A percentile compares a stretch with the other conserved stretches of the same genome.
Evolutionary conservation across 2,329 filamentous ascomycete species (phyloP).

Genomic region (Scopulariopsis brevicaulis): DNA sequence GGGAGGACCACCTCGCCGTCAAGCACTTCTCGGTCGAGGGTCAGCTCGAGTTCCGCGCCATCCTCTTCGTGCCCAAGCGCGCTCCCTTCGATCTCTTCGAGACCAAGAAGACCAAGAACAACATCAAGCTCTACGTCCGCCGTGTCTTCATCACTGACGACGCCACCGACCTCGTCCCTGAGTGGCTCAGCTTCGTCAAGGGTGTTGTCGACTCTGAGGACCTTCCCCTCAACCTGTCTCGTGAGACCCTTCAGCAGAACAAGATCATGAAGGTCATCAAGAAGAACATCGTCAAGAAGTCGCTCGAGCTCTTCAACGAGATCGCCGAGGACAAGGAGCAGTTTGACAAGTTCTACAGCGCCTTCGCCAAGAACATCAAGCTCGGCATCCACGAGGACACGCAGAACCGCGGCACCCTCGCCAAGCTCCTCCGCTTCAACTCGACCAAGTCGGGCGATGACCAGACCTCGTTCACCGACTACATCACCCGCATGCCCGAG

Average conservation of each 20-base stretch:
- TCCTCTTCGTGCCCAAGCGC: conserved; percentile 99
- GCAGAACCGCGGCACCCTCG: conserved; percentile 85
- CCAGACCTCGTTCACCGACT: conserved; percentile 88
- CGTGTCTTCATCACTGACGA: conserved; percentile 99
- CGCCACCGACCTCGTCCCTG: conserved; percentile 95
- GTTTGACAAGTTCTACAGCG: conserved; percentile 99
- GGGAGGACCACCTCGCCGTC: conserved; percentile 98
- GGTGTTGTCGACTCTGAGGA: conserved; percentile 99
- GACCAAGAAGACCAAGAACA: conserved; percentile 99
- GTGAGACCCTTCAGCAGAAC: conserved; percentile 99
- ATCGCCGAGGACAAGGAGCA: conserved; percentile 99
- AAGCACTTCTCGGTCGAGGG: conserved; percentile 99
- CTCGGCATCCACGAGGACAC: conserved; percentile 99
- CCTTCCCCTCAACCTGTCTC: conserved; percentile 96
- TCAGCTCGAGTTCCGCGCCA: conserved; percentile 99
- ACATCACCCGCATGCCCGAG: conserved; percentile 98
- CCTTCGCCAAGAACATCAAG: conserved; percentile 99
- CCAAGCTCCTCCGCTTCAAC: conserved; percentile 98
- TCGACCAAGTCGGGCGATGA: conserved; percentile 98
- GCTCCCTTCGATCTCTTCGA: conserved; percentile 99
- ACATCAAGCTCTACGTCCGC: conserved; percentile 99
- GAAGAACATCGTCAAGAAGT: conserved; percentile 99
- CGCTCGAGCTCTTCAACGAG: conserved; percentile 97
- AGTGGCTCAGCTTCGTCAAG: conserved; percentile 99
- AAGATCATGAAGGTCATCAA: conserved; percentile 99